These are phyloP conservation scores for Leptographium radiaticola DNA, from an alignment of 2,329 filamentous ascomycete genomes.

Conservation along the genomic window DNA sequence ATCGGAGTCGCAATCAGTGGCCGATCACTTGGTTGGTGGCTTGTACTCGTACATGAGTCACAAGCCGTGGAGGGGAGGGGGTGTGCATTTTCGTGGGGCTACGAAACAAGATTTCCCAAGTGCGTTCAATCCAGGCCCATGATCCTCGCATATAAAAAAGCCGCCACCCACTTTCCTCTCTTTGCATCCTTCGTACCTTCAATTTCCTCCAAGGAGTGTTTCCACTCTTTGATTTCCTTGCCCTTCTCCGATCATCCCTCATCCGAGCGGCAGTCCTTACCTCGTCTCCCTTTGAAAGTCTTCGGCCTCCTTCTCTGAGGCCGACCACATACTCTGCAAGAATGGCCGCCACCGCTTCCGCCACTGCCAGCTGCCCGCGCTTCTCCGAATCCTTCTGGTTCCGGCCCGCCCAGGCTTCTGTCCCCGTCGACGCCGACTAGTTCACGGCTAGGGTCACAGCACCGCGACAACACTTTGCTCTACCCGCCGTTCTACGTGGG, in stretches of 20 bases:
- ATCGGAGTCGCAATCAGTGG: no score
- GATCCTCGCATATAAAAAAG: background rate
- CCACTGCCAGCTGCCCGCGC: slow-evolving; percentile 1
- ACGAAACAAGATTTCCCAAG: background rate
- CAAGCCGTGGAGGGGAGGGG: no score
- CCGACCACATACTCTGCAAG: slow-evolving; percentile 11
- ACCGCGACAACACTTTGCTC: background rate
- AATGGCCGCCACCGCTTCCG: slow-evolving; percentile 8
- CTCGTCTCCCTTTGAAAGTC: background rate
- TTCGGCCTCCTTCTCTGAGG: slow-evolving; percentile 7
- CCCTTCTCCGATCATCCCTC: background rate
- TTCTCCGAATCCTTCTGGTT: slow-evolving; percentile 4
- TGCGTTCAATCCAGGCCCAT: background rate
- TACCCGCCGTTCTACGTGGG: background rate
- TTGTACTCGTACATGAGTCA: no score
- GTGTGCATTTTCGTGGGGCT: background rate
- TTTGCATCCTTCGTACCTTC: background rate
- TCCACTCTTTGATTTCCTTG: background rate
- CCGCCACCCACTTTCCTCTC: background rate
- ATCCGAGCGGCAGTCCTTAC: background rate
- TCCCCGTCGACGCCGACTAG: slow-evolving; percentile 6
- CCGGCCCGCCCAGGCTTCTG: slow-evolving; percentile 4
- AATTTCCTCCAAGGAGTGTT: background rate
- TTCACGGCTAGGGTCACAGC: background rate
- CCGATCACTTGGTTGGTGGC: no score